Conservation (phyloP, 2,329 filamentous ascomycete species). For the Trichoderma gracile region DNA sequence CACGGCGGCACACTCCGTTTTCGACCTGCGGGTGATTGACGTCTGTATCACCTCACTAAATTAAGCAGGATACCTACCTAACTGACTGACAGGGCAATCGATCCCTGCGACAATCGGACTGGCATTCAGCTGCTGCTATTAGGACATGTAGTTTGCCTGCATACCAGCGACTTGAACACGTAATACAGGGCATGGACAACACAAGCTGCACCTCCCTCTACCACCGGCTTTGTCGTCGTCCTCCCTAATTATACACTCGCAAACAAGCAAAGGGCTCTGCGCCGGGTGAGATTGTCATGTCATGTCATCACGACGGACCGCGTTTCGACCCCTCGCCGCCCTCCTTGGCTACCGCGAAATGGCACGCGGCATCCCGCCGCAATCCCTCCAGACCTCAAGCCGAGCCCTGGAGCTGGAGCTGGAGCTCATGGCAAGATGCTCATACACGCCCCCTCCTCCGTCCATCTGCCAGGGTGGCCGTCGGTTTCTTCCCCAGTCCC, state of each 20-base stretch:
- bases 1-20: too few species aligned
- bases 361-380: slow-evolving; percentile 22
- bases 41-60: too few species aligned
- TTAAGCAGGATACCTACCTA: too few species aligned
- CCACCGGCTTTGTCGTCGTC: background rate
- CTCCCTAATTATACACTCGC: background rate
- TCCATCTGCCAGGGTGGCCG: background rate
- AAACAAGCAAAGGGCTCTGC: slow-evolving; percentile 6
- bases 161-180: background rate
- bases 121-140: too few species aligned
- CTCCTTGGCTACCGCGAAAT: slow-evolving; percentile 18
- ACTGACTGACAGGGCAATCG: too few species aligned
- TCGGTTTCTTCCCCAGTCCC: slow-evolving; percentile 22
- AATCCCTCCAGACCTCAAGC: slow-evolving; percentile 6
- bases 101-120: too few species aligned
- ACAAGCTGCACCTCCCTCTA: background rate
- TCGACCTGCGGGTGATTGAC: too few species aligned
- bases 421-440: slow-evolving; percentile 4
- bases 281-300: slow-evolving; percentile 18
- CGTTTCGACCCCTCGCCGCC: slow-evolving; percentile 2
- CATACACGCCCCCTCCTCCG: background rate
- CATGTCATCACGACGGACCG: slow-evolving; percentile 9
- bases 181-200: background rate
- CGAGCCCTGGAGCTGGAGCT: slow-evolving; percentile 7
- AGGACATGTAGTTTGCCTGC: background rate